A percentile compares a stretch with the other conserved stretches of the same genome.
Evolutionary conservation across 2,329 filamentous ascomycete genomes (phyloP).

Genomic region (Colletotrichum gigasporum): DNA sequence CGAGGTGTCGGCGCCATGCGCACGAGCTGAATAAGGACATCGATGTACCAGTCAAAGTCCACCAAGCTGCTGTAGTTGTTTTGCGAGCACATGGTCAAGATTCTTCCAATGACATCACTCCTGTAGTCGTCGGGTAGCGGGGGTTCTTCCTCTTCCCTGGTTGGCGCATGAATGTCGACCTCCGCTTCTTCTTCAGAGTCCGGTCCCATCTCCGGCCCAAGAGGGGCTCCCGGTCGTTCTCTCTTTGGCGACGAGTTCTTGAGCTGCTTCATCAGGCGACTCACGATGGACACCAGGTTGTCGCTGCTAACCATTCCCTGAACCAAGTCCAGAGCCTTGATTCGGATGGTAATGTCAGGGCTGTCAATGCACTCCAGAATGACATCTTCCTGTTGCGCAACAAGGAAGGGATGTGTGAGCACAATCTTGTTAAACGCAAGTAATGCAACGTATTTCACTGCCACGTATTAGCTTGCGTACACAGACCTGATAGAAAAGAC

Average conservation of each 20-base stretch:
- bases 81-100: constrained; percentile 88
- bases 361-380: constrained; percentile 97
- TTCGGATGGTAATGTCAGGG: constrained; percentile 92
- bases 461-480: constrained; percentile 16
- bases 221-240: constrained; percentile 57
- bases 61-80: constrained; percentile 86
- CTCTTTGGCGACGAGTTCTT: constrained; percentile 68
- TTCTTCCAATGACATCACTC: constrained; percentile 81
- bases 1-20: constrained; percentile 69
- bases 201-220: constrained; percentile 48
- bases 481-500: constrained; percentile 42
- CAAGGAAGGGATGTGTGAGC: constrained; percentile 84
- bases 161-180: constrained; percentile 47
- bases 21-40: constrained; percentile 86
- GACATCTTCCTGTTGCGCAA: constrained; percentile 93
- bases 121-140: constrained; percentile 88
- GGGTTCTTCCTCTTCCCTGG: constrained; percentile 54
- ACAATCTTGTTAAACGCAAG: constrained; percentile 97
- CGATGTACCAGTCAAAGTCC: constrained; percentile 98
- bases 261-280: constrained; percentile 87
- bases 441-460: constrained; percentile 94
- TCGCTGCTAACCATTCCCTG: constrained; percentile 93
- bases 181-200: constrained; percentile 63
- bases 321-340: constrained; percentile 90
- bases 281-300: constrained; percentile 84